Evolutionary conservation across 805 yeast species (phyloP).

Genomic region (Yarrowia sp.): DNA sequence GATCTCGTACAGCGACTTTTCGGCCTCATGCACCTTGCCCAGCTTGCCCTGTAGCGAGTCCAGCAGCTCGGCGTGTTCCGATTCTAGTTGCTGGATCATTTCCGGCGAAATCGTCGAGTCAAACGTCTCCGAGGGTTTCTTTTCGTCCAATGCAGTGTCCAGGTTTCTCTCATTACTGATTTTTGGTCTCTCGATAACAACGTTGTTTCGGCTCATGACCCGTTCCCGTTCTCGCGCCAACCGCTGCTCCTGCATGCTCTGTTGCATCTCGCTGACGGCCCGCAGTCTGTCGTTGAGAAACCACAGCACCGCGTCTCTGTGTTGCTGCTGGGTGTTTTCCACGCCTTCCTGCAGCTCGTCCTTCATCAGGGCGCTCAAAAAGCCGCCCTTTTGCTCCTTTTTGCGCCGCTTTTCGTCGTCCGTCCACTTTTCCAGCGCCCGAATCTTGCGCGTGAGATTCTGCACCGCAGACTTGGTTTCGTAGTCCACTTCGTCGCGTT

Average conservation of each 20-base stretch:
- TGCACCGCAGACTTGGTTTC: conserved; percentile 51
- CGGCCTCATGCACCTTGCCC: conserved; percentile 52
- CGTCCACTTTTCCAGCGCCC: conserved; percentile 46
- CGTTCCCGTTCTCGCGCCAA: conserved; percentile 46
- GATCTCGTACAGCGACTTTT: conserved; percentile 61
- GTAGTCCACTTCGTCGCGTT: conserved; percentile 53
- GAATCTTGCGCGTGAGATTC: conserved; percentile 47
- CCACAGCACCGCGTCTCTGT: conserved; percentile 52
- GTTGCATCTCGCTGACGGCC: conserved; percentile 48
- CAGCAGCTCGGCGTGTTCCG: conserved; percentile 51
- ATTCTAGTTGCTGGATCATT: conserved; percentile 48
- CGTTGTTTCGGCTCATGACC: conserved; percentile 43
- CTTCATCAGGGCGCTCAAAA: conserved; percentile 42
- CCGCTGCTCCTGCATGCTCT: conserved; percentile 50
- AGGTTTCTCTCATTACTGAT: not conserved
- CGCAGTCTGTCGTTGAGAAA: conserved; percentile 49
- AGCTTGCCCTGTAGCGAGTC: conserved; percentile 51
- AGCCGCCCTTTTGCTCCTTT: conserved; percentile 37
- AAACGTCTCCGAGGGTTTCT: no score
- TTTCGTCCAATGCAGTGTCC: not conserved
- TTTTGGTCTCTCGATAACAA: not conserved
- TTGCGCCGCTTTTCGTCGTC: conserved; percentile 44
- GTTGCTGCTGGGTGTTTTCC: conserved; percentile 47
- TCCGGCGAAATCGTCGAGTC: conserved; percentile 36
- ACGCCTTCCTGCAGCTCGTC: conserved; percentile 46